phyloP scores from a whole-genome alignment of 441 rosid species.

The Theobroma grandiflorum region DNA sequence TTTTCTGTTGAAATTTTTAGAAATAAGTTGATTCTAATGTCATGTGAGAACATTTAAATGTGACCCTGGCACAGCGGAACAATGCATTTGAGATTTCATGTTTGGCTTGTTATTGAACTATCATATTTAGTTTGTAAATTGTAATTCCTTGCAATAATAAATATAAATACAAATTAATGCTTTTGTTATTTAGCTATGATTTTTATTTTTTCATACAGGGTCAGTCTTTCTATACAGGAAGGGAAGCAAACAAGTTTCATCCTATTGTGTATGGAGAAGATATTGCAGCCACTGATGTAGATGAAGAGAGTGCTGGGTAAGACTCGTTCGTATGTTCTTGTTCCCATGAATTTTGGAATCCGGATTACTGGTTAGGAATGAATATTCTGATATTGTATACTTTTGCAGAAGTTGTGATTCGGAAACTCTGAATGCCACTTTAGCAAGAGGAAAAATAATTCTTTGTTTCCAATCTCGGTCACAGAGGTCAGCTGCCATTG shows the following conservation, averaged over 20 bases:
- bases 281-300: constrained; percentile 44
- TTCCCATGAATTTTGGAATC: neutral
- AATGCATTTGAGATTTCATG: neutral
- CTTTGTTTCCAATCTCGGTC: constrained; percentile 60
- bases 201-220: constrained; percentile 50
- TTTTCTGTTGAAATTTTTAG: neutral
- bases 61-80: neutral
- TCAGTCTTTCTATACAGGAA: constrained; percentile 53
- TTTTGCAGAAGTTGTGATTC: constrained; percentile 50
- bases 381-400: constrained; percentile 7
- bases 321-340: neutral
- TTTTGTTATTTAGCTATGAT: neutral
- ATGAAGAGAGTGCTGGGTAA: constrained; percentile 54
- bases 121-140: neutral
- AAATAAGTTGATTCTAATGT: neutral
- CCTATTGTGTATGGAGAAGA: constrained; percentile 55
- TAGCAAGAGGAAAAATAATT: constrained; percentile 57
- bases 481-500: constrained; percentile 46
- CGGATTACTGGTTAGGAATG: neutral
- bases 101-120: constrained; percentile 8
- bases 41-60: neutral
- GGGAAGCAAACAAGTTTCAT: constrained; percentile 41
- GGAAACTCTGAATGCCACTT: constrained; percentile 48
- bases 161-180: neutral
- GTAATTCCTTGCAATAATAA: neutral